phyloP scores from a whole-genome alignment of 495 filamentous ascomycete species.

The Schizothecium vesticola region DNA sequence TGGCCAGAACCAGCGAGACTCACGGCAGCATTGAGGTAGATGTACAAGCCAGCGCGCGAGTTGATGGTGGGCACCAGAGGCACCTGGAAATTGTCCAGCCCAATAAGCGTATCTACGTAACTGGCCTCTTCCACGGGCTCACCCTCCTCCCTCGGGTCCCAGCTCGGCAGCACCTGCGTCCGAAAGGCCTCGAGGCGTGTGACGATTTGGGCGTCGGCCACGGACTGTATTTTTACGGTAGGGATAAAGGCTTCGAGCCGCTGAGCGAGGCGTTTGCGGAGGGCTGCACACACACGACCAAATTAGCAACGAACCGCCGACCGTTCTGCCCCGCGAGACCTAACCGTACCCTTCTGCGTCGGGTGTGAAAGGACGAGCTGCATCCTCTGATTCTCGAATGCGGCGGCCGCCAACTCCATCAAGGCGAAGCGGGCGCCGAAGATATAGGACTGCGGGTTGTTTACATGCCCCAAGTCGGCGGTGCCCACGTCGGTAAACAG shows the following conservation, averaged over 20 bases:
- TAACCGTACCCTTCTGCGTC: slow-evolving; percentile 38
- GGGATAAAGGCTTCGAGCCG: slow-evolving; percentile 50
- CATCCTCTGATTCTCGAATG: slow-evolving; percentile 47
- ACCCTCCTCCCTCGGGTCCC: slow-evolving; percentile 45
- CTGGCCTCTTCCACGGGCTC: slow-evolving; percentile 43
- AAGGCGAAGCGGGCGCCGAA: slow-evolving; percentile 50
- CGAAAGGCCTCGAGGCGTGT: slow-evolving; percentile 47
- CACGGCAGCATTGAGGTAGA: slow-evolving; percentile 87
- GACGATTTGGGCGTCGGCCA: slow-evolving; percentile 45
- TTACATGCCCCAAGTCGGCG: slow-evolving; percentile 39
- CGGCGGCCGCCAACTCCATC: slow-evolving; percentile 42
- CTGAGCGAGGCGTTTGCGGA: slow-evolving; percentile 42
- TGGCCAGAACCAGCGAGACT: slow-evolving; percentile 16
- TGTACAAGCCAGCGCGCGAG: slow-evolving; percentile 83
- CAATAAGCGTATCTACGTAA: slow-evolving; percentile 50
- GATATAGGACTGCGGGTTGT: slow-evolving; percentile 38
- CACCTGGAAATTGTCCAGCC: slow-evolving; percentile 51
- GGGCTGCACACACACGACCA: slow-evolving; percentile 23
- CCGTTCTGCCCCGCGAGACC: not conserved
- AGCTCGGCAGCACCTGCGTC: slow-evolving; percentile 42
- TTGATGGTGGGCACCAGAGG: slow-evolving; percentile 63
- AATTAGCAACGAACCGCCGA: not conserved
- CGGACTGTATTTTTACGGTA: slow-evolving; percentile 34
- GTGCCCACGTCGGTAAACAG: slow-evolving; percentile 38
- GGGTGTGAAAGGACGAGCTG: slow-evolving; percentile 39